Evolutionary conservation across 306 rosid genomes (phyloP), one percentile per base, ranked within the genome.

Genomic region (Styphnolobium japonicum): DNA sequence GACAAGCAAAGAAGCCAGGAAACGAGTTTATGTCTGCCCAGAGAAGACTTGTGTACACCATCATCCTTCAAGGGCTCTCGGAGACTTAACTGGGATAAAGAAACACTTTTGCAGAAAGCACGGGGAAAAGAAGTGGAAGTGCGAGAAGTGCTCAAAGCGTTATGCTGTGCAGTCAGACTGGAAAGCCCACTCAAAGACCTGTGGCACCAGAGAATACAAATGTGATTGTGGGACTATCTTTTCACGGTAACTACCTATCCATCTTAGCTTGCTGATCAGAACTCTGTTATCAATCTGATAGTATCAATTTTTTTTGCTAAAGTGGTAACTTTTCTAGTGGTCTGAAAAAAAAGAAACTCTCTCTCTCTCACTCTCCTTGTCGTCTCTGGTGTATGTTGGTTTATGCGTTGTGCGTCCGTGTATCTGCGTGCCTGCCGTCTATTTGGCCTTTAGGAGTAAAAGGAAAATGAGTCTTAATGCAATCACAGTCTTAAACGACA

Each of bases 41-140:
- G 98, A 93, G 43, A 93, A 87, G 79, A 91, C 52, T 51, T 93
- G 98, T 23, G 97, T 93, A 1, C 98, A 93, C 40, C 77, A 91
- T 15, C 92, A 91, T 37, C 89, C 98, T 63, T 90, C 93, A 1
- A 84, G 98, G 76, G 98, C 98, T 11, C 87, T 91, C 10, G 98
- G 98, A 51, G 98, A 93, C 76, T 82, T 93, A 19, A 93, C 98
- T 2, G 97, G 98, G n/a, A 91, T 93, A 11, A 93, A 93, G 71
- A 93, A 93, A 85, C 98, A 93, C 93, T 93, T 93, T n/a, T 91
- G 98, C 62, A 71, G 97, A 49, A 93, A 93, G 81, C 98, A 93
- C 22, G 98, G 98, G 0, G 98, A 93, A 83, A 93, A 93, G 92
- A 93, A 91, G 85, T 91, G 98, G 97, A 93, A 93, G 90, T 93